A percentile compares a stretch with the other conserved stretches of the same genome.
These are phyloP conservation scores for Debaryomyces prosopidis DNA, from an alignment of 805 yeast genomes.

Conservation along the genomic window DNA sequence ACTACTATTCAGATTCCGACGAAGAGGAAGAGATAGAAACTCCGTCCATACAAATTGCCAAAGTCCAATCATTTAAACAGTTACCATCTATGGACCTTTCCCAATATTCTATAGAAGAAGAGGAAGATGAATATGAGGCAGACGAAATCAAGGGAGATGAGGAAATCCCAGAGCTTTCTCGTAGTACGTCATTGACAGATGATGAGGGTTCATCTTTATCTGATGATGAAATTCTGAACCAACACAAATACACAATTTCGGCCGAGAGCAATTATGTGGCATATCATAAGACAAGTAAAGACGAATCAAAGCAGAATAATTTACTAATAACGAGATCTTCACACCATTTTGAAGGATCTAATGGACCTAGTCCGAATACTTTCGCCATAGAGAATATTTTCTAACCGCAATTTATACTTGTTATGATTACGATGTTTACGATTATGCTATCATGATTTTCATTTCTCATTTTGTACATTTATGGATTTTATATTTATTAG, in stretches of 20 bases:
- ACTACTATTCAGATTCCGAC: slow-evolving; percentile 17
- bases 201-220: slow-evolving; percentile 15
- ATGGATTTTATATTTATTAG: not conserved
- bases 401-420: slow-evolving; percentile 8
- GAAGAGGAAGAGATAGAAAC: slow-evolving; percentile 16
- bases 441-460: not conserved
- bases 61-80: slow-evolving; percentile 11
- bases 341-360: no score
- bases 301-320: not conserved
- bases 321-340: not conserved
- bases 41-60: not conserved
- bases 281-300: not conserved
- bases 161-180: slow-evolving; percentile 18
- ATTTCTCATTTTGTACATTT: not conserved
- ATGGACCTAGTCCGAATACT: no score
- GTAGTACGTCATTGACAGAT: slow-evolving; percentile 17
- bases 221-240: slow-evolving; percentile 18
- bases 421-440: not conserved
- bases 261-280: not conserved
- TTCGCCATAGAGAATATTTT: slow-evolving; percentile 38
- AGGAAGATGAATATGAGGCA: slow-evolving; percentile 11
- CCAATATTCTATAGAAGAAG: slow-evolving; percentile 13
- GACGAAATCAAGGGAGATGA: slow-evolving; percentile 6
- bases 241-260: slow-evolving; percentile 5
- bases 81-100: slow-evolving; percentile 19